These are phyloP conservation scores for Funneliformis caledonium DNA, from an alignment of 371 early-diverging fungal genomes.

Conservation along the genomic window DNA sequence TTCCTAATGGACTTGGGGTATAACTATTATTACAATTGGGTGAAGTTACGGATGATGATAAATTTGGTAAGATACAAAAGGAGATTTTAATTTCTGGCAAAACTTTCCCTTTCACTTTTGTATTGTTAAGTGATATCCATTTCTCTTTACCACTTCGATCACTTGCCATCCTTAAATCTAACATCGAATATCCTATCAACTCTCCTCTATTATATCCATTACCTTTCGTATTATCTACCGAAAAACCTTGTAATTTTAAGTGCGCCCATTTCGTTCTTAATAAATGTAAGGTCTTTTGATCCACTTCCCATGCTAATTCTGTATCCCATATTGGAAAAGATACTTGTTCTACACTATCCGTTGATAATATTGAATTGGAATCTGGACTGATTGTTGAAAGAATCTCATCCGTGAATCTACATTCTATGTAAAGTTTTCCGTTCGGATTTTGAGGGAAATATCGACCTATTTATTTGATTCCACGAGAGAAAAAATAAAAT, in stretches of 20 bases:
- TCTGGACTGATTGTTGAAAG: conserved; percentile 38
- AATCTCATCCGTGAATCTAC: conserved; percentile 36
- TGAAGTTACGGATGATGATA: conserved; percentile 25
- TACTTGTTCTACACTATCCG: conserved; percentile 50
- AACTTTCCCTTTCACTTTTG: conserved; percentile 26
- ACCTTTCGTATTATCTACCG: conserved; percentile 36
- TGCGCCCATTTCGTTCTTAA: conserved; percentile 49
- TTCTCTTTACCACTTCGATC: conserved; percentile 35
- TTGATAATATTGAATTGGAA: conserved; percentile 38
- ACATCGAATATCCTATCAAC: conserved; percentile 48
- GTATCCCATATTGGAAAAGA: conserved; percentile 52
- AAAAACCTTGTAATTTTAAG: conserved; percentile 50
- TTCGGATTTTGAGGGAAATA: conserved; percentile 34
- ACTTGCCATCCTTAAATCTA: conserved; percentile 43
- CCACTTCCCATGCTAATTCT: conserved; percentile 52
- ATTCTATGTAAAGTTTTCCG: conserved; percentile 35
- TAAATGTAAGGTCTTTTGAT: conserved; percentile 48
- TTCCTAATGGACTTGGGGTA: conserved; percentile 9
- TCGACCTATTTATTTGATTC: not conserved
- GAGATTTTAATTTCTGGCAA: conserved; percentile 49
- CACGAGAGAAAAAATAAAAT: not conserved
- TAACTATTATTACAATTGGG: not conserved
- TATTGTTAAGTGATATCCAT: conserved; percentile 31
- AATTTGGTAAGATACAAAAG: conserved; percentile 44
- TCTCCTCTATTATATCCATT: conserved; percentile 44